Evolutionary conservation across 2,329 filamentous ascomycete species (phyloP), one percentile per base, ranked within the genome.

Genomic region (Aureobasidium sp.): DNA sequence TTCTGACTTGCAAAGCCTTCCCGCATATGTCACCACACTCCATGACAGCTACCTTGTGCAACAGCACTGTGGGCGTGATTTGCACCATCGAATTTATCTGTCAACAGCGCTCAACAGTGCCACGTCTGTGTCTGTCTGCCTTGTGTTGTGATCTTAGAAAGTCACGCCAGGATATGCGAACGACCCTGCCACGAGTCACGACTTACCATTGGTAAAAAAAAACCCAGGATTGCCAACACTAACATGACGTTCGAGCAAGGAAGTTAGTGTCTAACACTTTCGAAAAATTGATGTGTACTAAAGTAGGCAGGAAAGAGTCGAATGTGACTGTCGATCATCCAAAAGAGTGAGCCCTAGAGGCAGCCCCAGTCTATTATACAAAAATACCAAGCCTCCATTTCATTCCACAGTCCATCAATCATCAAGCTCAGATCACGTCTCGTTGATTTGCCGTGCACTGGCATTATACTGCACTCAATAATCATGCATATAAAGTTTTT

Each of bases 21-120:
- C 39, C 42, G 55, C 55, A 58, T 58, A 57, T 57, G 37, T 57
- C 53, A 57, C 53, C 34, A 41, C 53, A 57, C 53, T 46, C n/a
- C 53, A 32, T 57, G 53, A 57, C 53, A 57, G 53, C 53, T 46
- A 42, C 10, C 23, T 46, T 27, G 53, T 36, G n/a, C 17, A 15
- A 57, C 39, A 17, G 15, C 27, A 9, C 27, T 12, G 27, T 36
- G 17, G 41, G 26, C 53, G 39, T 17, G 20, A 15, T 12, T 42
- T 12, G 27, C 42, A 39, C 13, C 41, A 26, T 37, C 32, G 6
- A 17, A 13, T n/a, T n/a, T 34, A 5, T 46, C 23, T 20, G 9
- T 47, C 39, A 32, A 46, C 15, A 27, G 5, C n/a, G 20, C 32
- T 29, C 55, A 37, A 39, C 55, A 58, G 55, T 58, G 55, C 55